These are phyloP conservation scores for Themeda triandra DNA, from an alignment of 176 grass and related monocot genomes.

Conservation along the genomic window DNA sequence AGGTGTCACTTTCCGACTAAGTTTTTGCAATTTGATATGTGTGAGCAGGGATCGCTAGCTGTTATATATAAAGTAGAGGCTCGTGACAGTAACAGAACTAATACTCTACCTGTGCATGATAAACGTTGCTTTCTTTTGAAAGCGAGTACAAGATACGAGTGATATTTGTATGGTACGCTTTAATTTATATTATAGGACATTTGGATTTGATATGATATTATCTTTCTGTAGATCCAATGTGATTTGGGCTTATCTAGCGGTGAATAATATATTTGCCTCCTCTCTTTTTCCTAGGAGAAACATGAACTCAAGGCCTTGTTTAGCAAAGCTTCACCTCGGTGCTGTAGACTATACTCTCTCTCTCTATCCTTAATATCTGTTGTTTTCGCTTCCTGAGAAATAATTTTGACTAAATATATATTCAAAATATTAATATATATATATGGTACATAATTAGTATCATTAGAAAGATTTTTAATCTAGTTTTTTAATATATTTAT, in stretches of 20 bases:
- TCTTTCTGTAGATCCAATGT: neutral
- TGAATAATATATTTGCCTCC: neutral
- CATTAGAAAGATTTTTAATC: too few relatives aligned
- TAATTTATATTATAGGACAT: neutral
- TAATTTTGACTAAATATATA: too few relatives aligned
- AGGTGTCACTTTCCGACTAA: neutral
- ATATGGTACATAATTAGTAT: too few relatives aligned
- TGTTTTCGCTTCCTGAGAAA: too few relatives aligned
- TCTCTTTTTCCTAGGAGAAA: too few relatives aligned
- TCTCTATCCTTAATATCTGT: too few relatives aligned
- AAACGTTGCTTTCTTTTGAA: conserved; percentile 21
- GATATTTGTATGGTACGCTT: neutral
- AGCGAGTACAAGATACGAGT: neutral
- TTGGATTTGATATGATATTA: neutral
- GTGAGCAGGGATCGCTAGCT: neutral
- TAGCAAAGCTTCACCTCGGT: too few relatives aligned
- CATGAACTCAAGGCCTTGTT: too few relatives aligned
- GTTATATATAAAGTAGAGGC: neutral
- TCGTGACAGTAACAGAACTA: conserved; percentile 7
- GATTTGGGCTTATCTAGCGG: conserved; percentile 3
- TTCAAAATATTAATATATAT: too few relatives aligned
- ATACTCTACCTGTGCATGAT: conserved; percentile 4
- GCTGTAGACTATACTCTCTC: too few relatives aligned
- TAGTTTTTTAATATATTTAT: too few relatives aligned
- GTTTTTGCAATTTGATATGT: neutral